A percentile compares a stretch with the other conserved stretches of the same genome.
Evolutionary conservation across 495 filamentous ascomycete genomes (phyloP).

Genomic region (Neurospora sp.): DNA sequence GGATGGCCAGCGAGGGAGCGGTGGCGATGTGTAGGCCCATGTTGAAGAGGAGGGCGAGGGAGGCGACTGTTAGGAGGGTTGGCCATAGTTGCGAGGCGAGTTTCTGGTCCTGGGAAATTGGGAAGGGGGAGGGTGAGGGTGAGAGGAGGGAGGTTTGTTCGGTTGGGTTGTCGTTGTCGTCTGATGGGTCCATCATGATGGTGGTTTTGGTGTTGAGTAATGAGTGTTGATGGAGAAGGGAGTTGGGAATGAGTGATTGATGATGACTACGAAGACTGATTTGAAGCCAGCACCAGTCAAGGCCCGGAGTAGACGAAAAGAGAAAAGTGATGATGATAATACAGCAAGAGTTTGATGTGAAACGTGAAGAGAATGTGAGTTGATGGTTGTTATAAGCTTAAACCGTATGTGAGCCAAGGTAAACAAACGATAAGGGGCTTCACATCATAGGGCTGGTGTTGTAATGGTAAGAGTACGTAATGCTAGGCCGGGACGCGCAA

Average conservation of each 20-base stretch:
- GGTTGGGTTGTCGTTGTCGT: not conserved
- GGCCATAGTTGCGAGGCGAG: not conserved
- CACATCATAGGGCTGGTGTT: not conserved
- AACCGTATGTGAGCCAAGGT: not conserved
- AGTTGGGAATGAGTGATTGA: not conserved
- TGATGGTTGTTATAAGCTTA: not conserved
- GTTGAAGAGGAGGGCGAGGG: constrained; percentile 12
- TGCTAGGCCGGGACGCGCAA: not conserved
- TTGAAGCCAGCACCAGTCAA: too few species aligned
- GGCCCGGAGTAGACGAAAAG: too few species aligned
- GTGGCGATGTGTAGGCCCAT: constrained; percentile 20
- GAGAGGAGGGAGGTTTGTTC: not conserved
- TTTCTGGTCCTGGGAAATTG: too few species aligned
- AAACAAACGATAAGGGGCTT: not conserved
- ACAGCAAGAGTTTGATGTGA: not conserved
- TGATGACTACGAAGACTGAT: too few species aligned
- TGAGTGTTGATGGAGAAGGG: not conserved
- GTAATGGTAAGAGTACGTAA: not conserved
- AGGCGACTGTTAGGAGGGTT: constrained; percentile 4
- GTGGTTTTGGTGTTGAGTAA: not conserved
- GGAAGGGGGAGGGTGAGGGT: not conserved
- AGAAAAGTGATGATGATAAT: too few species aligned
- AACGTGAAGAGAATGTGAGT: not conserved
- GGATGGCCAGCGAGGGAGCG: constrained; percentile 29
- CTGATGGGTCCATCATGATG: not conserved